Evolutionary conservation across 352 stramenopile species (phyloP), one percentile per base, ranked within the genome.

Genomic region (Globisporangium echinulatum): DNA sequence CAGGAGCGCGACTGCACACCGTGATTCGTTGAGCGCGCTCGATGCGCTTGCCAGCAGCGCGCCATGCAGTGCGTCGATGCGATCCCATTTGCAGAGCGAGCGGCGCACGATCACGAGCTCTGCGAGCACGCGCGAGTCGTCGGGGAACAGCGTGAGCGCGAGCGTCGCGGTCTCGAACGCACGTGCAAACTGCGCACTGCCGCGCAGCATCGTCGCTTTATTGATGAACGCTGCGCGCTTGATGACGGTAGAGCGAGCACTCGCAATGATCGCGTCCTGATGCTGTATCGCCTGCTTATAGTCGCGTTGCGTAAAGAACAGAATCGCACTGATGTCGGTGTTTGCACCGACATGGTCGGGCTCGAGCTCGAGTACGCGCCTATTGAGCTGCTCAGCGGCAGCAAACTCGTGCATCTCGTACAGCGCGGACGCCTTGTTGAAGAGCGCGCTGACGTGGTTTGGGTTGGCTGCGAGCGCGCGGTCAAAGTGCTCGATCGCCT

Each of bases 401-500:
- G 63, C 17, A 7, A 75, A 44, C 37, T 71, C 51, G 10, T 69
- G 66, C 42, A 94, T 50, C 7, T 56, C 55, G 11, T 75, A 62
- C 33, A 91, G 67, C 52, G 74, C 72, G 0, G 77, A 85, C 6
- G 70, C 85, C 56, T 94, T 92, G 67, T 92, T 92, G 64, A 79
- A 87, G 40, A 92, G 46, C 11, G 79, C 65, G 17, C 68, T 69
- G 17, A 87, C 50, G 56, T 75, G 81, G 2, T 73, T 57, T 4
- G 75, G 66, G 5, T 63, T 36, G 0, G 70, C 56, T 13, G 62
- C 49, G 25, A 92, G 55, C 10, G 85, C 80, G 9, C 58, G 50
- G 17, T 94, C 75, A 64, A 82, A 94, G 62, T 85, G 72, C 11
- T 63, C 37, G 17, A 94, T 83, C 19, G 84, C 79, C 39, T 77